phyloP scores from a whole-genome alignment of 768 basidiomycete species.

The Gloeopeniophorella convolvens region DNA sequence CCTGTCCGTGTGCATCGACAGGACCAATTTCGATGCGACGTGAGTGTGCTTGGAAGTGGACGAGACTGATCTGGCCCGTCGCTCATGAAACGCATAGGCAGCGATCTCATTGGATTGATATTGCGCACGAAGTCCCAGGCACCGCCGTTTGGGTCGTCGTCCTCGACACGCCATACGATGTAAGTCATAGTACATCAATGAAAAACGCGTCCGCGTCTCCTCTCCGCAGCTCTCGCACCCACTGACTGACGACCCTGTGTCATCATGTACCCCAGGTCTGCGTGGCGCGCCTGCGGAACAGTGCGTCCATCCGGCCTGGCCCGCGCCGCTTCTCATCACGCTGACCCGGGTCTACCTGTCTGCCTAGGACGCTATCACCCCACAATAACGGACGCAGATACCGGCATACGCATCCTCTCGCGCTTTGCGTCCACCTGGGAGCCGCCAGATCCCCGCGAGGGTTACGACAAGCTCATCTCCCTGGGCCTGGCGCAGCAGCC shows the following conservation, averaged over 20 bases:
- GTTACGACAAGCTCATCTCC: constrained; percentile 51
- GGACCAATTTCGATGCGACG: constrained; percentile 68
- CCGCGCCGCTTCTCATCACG: neutral
- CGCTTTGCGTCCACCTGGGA: constrained; percentile 59
- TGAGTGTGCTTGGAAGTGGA: constrained; percentile 26
- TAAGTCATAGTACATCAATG: too few species aligned
- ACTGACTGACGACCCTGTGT: neutral
- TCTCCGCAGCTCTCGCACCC: neutral
- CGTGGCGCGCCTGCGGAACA: neutral
- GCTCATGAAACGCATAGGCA: constrained; percentile 39
- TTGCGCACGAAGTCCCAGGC: constrained; percentile 59
- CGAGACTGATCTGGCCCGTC: neutral
- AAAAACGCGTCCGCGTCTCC: neutral
- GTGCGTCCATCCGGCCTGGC: neutral
- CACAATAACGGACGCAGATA: constrained; percentile 58
- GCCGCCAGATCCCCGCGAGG: constrained; percentile 52
- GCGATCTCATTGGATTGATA: constrained; percentile 66
- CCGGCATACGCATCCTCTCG: constrained; percentile 54
- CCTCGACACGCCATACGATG: constrained; percentile 72
- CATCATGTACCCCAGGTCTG: neutral
- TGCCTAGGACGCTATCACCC: constrained; percentile 69
- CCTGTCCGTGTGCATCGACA: constrained; percentile 72
- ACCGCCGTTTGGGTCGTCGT: constrained; percentile 67
- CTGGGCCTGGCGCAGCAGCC: constrained; percentile 34
- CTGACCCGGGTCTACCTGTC: constrained; percentile 30